Base-by-base conservation (phyloP, 2,329 filamentous ascomycete genomes). In the Xylariaceae sp. region DNA sequence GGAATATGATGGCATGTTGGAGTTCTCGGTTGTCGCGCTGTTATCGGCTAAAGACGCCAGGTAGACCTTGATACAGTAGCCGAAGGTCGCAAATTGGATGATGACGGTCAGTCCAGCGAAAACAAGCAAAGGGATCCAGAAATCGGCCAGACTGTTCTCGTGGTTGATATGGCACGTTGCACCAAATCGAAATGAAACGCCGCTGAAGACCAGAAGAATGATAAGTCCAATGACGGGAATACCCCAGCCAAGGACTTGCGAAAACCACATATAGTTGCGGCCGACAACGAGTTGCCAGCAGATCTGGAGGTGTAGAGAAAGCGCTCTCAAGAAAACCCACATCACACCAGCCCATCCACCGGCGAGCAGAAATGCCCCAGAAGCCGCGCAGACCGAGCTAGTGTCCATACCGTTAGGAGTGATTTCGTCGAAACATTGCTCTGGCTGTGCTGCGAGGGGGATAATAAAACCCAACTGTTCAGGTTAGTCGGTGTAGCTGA, bases 281-380 rank as follows among this genome's bases (percentile, higher is more conserved):
- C 93, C 93, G 3, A 95, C 87, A 7, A 91, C 81, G 26, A 94
- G 76, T 63, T 97, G 89, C 93, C 93, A 98, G 71, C 90, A 96
- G 50, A 98, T 96, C 64, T 97, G 93, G 19, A 98, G 80, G 64
- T 98, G 93, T 55, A 98, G 83, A 4, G 89, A 95, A 26, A 97
- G 68, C 0, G 91, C 87, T 49, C 93, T 82, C 45, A 96, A 76
- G 61, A 96, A 95, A 49, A 90, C 81, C 91, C 93, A 98, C 64
- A 95, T 82, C 24, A 89, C 80, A 34, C 83, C 87, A 22, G 81
- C 78, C 76, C 90, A 87, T 33, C 90, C 93, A 39, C 93, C 93
- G 22, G 90, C 78, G 38, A 97, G 76, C 38, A 98, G 69, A 50
- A 96, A 83, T 1, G 89, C 78, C 9, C 93, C 93, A 1, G 90